Conservation (phyloP, 2,329 filamentous ascomycete genomes). For the Volutella citrinella region DNA sequence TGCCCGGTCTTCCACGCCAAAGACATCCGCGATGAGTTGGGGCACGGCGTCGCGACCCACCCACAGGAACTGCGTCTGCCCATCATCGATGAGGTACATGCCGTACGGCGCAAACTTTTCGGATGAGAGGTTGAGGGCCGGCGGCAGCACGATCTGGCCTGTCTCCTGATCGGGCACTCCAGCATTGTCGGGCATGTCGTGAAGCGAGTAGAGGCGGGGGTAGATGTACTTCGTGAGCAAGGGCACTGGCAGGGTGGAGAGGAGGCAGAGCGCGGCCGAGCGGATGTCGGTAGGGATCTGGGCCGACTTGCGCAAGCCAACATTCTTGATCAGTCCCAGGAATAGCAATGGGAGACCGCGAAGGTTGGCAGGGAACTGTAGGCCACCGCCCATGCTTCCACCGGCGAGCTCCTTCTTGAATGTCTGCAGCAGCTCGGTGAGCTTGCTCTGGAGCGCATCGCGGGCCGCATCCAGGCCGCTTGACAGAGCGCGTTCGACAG, state of each 20-base stretch:
- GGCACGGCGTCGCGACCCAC: slow-evolving; percentile 89
- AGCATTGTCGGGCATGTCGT: slow-evolving; percentile 95
- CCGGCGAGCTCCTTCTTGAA: slow-evolving; percentile 97
- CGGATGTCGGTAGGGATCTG: slow-evolving; percentile 93
- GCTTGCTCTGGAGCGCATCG: slow-evolving; percentile 86
- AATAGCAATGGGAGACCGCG: slow-evolving; percentile 86
- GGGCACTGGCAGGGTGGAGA: slow-evolving; percentile 90
- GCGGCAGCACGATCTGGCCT: slow-evolving; percentile 85
- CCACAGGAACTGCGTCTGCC: slow-evolving; percentile 97
- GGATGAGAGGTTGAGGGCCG: slow-evolving; percentile 80
- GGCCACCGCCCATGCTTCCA: slow-evolving; percentile 89
- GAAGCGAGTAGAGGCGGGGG: slow-evolving; percentile 77
- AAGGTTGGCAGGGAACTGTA: slow-evolving; percentile 93
- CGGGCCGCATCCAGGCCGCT: slow-evolving; percentile 86
- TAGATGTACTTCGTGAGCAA: slow-evolving; percentile 93
- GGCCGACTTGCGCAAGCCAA: slow-evolving; percentile 86
- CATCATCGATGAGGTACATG: slow-evolving; percentile 93
- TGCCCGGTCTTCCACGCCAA: slow-evolving; percentile 78
- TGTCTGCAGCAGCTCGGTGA: slow-evolving; percentile 87
- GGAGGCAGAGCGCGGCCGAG: slow-evolving; percentile 84
- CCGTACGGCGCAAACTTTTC: slow-evolving; percentile 86
- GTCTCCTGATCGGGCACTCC: slow-evolving; percentile 82
- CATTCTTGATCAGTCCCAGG: slow-evolving; percentile 92
- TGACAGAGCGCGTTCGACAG: slow-evolving; percentile 83
- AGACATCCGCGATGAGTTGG: slow-evolving; percentile 84